Percentiles rank a stretch among this genome's conserved stretches.
phyloP scores from a whole-genome alignment of 2,329 filamentous ascomycete species.

The Neofusicoccum kwambonambiense region DNA sequence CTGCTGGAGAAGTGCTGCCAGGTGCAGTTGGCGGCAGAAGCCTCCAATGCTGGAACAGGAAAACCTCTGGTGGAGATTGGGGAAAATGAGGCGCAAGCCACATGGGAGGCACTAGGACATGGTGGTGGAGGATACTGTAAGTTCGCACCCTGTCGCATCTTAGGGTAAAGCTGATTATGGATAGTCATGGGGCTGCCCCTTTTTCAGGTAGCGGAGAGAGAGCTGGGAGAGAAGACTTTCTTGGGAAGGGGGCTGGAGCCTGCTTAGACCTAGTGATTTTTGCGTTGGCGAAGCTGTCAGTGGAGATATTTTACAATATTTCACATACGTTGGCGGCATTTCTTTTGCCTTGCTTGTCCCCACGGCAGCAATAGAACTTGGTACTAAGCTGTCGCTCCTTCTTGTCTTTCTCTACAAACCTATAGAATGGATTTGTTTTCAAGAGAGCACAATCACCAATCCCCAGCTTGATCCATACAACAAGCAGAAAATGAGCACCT shows the following conservation, averaged over 20 bases:
- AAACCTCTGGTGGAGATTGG: conserved; percentile 64
- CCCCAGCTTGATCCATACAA: too few relatives aligned
- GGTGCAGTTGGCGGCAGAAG: conserved; percentile 53
- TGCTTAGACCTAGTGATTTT: conserved; percentile 21
- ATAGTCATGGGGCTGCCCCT: background rate
- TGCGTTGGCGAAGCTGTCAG: too few relatives aligned
- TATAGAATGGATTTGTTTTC: too few relatives aligned
- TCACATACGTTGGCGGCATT: too few relatives aligned
- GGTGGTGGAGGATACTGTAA: background rate
- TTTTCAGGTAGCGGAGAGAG: background rate
- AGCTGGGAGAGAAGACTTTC: conserved; percentile 3
- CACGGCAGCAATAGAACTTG: too few relatives aligned
- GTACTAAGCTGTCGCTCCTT: too few relatives aligned
- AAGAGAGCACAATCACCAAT: too few relatives aligned
- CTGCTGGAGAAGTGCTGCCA: conserved; percentile 55
- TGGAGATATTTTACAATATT: too few relatives aligned
- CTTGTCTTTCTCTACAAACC: too few relatives aligned
- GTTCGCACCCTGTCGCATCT: background rate
- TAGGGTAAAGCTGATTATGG: background rate
- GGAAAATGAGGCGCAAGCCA: conserved; percentile 66
- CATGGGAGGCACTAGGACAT: conserved; percentile 41
- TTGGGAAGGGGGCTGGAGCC: conserved; percentile 27
- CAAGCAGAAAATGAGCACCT: too few relatives aligned
- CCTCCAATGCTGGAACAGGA: conserved; percentile 60
- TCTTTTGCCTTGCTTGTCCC: too few relatives aligned